Conservation (phyloP, 192 early-diverging fungal genomes). For the Podila epicladia region DNA sequence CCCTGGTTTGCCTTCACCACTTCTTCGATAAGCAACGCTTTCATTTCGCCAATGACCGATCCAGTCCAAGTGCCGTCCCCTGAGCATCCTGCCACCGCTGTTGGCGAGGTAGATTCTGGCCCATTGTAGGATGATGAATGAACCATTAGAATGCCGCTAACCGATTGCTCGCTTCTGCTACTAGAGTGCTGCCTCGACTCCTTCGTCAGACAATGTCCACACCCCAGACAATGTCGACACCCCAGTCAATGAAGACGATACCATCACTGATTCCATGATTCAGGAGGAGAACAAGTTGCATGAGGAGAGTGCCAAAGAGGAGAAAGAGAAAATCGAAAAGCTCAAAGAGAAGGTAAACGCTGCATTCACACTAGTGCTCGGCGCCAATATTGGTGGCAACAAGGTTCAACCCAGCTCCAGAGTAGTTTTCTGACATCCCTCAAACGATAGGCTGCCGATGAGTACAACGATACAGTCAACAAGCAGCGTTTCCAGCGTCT, state of each 20-base stretch:
- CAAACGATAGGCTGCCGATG: slow-evolving; percentile 62
- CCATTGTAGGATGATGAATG: too few species aligned
- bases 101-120: not conserved
- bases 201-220: not conserved
- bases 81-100: not conserved
- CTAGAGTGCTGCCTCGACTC: not conserved
- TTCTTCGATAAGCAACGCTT: not conserved
- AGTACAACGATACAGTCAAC: slow-evolving; percentile 67
- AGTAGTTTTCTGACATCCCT: not conserved
- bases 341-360: slow-evolving; percentile 54
- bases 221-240: not conserved
- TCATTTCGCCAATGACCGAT: not conserved
- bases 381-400: slow-evolving; percentile 42
- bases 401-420: not conserved
- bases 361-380: not conserved
- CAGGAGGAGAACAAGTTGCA: slow-evolving; percentile 55
- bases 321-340: slow-evolving; percentile 56
- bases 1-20: not conserved
- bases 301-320: slow-evolving; percentile 52
- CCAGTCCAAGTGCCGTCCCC: not conserved
- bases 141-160: too few species aligned
- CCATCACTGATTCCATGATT: slow-evolving; percentile 53
- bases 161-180: slow-evolving; percentile 9
- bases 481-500: slow-evolving; percentile 77
- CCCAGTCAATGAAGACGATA: slow-evolving; percentile 8